Evolutionary conservation across 345 rosid species (phyloP), one percentile per base, ranked within the genome.

Genomic region (Euphorbia lathyris): DNA sequence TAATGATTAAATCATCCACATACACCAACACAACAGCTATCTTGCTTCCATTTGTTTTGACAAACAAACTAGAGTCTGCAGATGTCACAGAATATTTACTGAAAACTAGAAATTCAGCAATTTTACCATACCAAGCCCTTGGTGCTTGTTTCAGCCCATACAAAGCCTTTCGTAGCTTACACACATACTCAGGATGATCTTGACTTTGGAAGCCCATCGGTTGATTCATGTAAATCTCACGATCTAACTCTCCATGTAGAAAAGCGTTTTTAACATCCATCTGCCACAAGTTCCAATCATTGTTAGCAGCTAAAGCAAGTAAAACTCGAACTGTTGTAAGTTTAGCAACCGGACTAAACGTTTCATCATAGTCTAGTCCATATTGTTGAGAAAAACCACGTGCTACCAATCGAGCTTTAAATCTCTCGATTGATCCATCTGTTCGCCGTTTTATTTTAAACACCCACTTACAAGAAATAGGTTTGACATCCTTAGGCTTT

Each of bases 301-400:
- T 11, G 3, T 1, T 34, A 8, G 50, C 30, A 19, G 50, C 30
- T 7, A 62, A 1, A 6, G 10, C 66, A 0, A 38, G 29, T 36
- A 62, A 5, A 6, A 62, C 50, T 62, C 9, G 27, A 1, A 63
- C 6, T 0, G 30, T 22, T 38, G 20, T 63, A 13, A 63, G 51
- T 7, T 63, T 63, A 3, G 52, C 51, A 40, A 42, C 52, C 10
- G 11, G 66, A 63, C 66, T 40, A 63, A 63, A 63, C 0, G 52
- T 63, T 63, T 63, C 34, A 0, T 63, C 52, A 63, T 63, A 63
- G 9, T 63, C 66, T 63, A 63, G 30, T 63, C 66, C 66, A 63
- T 63, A 63, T 63, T 63, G 12, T 63, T 63, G 51, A 40, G 51
- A 40, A 19, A 63, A 63, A 1, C 51, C 66, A n/a, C 52, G 11